phyloP scores from a whole-genome alignment of 2,329 filamentous ascomycete genomes.

The Alternaria sp. region DNA sequence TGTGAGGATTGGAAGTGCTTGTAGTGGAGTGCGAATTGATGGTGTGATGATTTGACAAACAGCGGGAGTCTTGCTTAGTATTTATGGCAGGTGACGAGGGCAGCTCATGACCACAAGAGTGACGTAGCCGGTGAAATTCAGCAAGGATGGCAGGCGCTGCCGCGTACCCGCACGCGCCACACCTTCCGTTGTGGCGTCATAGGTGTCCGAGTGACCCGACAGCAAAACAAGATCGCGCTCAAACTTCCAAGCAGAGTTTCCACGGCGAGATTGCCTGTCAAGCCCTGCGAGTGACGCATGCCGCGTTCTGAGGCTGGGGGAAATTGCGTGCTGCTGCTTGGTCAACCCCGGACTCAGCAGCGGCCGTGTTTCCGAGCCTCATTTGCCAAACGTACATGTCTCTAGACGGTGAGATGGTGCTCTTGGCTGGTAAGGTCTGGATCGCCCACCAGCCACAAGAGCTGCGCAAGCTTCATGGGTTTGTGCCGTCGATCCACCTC shows the following conservation, averaged over 20 bases:
- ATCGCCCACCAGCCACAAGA: conserved; percentile 9
- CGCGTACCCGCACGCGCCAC: conserved; percentile 24
- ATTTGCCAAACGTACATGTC: neutral
- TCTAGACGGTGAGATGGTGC: neutral
- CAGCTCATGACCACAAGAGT: conserved; percentile 25
- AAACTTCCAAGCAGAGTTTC: conserved; percentile 2
- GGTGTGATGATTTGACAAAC: conserved; percentile 7
- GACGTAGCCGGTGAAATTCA: conserved; percentile 17
- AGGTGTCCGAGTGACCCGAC: conserved; percentile 4
- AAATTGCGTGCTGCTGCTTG: neutral
- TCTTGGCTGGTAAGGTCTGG: conserved; percentile 1
- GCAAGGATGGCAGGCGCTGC: conserved; percentile 9
- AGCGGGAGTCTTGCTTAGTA: conserved; percentile 22
- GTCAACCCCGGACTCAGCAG: neutral
- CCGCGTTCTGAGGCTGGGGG: neutral
- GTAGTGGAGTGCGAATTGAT: conserved; percentile 4
- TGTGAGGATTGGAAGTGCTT: neutral
- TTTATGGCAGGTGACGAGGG: conserved; percentile 32
- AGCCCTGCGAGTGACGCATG: conserved; percentile 3
- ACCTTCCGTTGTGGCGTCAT: conserved; percentile 12
- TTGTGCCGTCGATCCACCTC: neutral
- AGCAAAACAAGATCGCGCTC: conserved; percentile 1
- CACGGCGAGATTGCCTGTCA: neutral
- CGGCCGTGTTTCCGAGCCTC: neutral
- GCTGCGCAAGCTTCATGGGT: conserved; percentile 14